Base-by-base conservation (phyloP, 2,329 filamentous ascomycete genomes). In the Penicillium olsonii region DNA sequence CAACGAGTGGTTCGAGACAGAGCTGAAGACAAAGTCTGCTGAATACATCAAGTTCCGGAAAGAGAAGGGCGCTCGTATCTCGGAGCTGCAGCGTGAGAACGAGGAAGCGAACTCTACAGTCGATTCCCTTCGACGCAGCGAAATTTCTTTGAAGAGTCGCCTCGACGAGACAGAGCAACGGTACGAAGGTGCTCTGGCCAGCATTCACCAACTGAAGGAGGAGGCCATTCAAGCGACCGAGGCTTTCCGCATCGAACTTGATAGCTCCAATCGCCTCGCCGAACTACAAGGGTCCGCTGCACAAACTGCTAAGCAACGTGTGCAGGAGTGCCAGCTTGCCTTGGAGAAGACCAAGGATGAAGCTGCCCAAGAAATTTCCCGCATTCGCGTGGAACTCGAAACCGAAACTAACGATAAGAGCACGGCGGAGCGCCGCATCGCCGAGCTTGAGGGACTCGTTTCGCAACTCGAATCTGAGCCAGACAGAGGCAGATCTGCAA, bases 1-100 rank as follows among this genome's bases (percentile, higher is more conserved):
- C 74, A 89, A 90, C 57, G 92, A 97, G 62, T 99, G 91, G 88
- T 87, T 94, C 48, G 90, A 96, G 65, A 85, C 81, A 35, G 94
- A 99, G 70, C 81, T 97, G 18, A 92, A 95, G 75, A 92, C 89
- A 0, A 95, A 96, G 74, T 87, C 83, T 54, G 83, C 86, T 8
- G 94, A 99, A 67, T 85, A 90, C 40, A 82, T 92, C 58, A 96
- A 92, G 65, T 92, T 88, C 71, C 85, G 94, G 55, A 97, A 96
- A 67, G 94, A 99, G 68, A 97, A 96, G 78, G 89, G 89, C 55
- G 87, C 90, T 1, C 87, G 89, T 33, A 90, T 97, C 60, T 83
- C 91, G 8, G 89, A 95, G 63, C 82, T 99, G 22, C 89, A 96
- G 70, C 88, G 91, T 45, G 84, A 88, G 53, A 88, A 92, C 59